A percentile compares a stretch with the other conserved stretches of the same genome.
Conservation (phyloP, 139 green algal genomes). For the Coelastrella sp. region DNA sequence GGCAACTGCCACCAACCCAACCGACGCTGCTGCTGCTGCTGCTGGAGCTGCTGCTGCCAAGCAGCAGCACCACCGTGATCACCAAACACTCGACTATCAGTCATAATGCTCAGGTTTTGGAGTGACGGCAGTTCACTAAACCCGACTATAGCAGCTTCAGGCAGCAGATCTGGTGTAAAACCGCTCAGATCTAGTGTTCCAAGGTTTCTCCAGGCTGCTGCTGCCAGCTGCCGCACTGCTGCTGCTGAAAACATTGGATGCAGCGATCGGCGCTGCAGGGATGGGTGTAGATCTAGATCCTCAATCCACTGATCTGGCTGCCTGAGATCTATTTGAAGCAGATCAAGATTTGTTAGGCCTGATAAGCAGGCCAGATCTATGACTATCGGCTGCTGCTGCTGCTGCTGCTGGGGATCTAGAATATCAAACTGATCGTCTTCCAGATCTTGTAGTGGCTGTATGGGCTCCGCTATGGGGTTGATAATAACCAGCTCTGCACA, state of each 20-base stretch:
- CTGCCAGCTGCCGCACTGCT: slow-evolving; percentile 26
- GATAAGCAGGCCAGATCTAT: slow-evolving; percentile 22
- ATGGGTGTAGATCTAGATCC: neutral
- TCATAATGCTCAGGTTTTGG: slow-evolving; percentile 12
- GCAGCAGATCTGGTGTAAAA: slow-evolving; percentile 24
- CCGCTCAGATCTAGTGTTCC: slow-evolving; percentile 8
- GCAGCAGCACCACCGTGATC: neutral
- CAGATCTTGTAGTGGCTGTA: neutral
- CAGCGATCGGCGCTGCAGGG: neutral
- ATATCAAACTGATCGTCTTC: slow-evolving; percentile 6
- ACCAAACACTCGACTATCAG: neutral
- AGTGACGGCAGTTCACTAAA: slow-evolving; percentile 1
- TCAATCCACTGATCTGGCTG: neutral
- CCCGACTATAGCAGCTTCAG: slow-evolving; percentile 7
- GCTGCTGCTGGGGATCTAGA: neutral
- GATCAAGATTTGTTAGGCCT: neutral
- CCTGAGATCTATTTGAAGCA: slow-evolving; percentile 41
- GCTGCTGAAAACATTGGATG: neutral
- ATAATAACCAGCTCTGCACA: slow-evolving; percentile 37
- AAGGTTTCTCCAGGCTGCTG: slow-evolving; percentile 4
- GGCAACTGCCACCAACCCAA: slow-evolving; percentile 35
- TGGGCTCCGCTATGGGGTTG: neutral
- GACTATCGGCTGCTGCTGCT: slow-evolving; percentile 6
- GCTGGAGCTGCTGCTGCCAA: neutral
- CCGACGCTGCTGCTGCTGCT: neutral